Conservation (phyloP, 805 yeast species). For the Lipomyces orientalis region DNA sequence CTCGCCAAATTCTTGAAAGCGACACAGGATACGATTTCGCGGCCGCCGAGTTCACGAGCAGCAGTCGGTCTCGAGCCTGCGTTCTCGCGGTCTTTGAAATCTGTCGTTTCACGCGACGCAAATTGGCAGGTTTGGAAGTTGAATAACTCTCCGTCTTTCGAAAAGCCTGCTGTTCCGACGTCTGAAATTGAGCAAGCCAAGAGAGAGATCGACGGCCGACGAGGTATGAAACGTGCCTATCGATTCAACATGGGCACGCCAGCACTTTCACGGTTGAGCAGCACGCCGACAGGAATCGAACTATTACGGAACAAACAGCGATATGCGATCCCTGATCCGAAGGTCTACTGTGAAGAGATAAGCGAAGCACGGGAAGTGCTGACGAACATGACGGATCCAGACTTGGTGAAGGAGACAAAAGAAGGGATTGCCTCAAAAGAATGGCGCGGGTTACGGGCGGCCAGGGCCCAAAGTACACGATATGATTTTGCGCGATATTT, state of each 20-base stretch:
- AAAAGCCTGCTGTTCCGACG: slow-evolving; percentile 24
- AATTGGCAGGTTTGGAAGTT: slow-evolving; percentile 47
- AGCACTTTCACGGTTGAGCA: slow-evolving; percentile 48
- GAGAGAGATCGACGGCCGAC: slow-evolving; percentile 22
- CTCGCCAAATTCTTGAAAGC: slow-evolving; percentile 36
- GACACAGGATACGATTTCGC: slow-evolving; percentile 13
- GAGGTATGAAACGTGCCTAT: slow-evolving; percentile 39
- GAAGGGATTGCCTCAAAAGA: slow-evolving; percentile 39
- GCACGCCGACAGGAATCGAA: slow-evolving; percentile 50
- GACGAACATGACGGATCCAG: slow-evolving; percentile 28
- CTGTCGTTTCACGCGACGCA: slow-evolving; percentile 39
- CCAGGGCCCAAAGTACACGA: slow-evolving; percentile 47
- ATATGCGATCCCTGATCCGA: slow-evolving; percentile 40
- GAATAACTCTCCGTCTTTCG: slow-evolving; percentile 43
- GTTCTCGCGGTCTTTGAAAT: slow-evolving; percentile 31
- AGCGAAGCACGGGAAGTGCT: slow-evolving; percentile 23
- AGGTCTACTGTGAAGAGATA: slow-evolving; percentile 30
- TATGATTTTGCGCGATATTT: slow-evolving; percentile 44
- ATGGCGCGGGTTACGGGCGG: slow-evolving; percentile 54
- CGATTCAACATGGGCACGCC: slow-evolving; percentile 45
- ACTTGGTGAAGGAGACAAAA: slow-evolving; percentile 39
- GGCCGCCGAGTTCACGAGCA: slow-evolving; percentile 7
- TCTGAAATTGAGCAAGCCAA: slow-evolving; percentile 14
- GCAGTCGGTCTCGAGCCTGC: slow-evolving; percentile 31
- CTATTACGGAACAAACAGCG: slow-evolving; percentile 39